Evolutionary conservation across 2,329 filamentous ascomycete species (phyloP).

Genomic region (Neofusicoccum ribis): DNA sequence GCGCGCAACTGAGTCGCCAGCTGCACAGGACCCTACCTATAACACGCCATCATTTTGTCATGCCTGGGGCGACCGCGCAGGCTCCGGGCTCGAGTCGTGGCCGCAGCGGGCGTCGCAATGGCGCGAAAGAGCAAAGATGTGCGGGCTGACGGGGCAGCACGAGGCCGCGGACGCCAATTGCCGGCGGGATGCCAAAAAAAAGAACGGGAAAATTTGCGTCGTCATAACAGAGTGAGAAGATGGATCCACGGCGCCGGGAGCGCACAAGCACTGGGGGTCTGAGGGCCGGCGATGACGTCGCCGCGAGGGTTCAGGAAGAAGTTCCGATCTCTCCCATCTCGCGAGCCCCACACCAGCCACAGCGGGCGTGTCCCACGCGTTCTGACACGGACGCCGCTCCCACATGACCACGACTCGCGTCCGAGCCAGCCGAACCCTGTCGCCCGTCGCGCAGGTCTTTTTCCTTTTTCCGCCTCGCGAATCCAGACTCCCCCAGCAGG

Average conservation of each 20-base stretch:
- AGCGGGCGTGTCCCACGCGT: slow-evolving; percentile 4
- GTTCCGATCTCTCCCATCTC: slow-evolving; percentile 2
- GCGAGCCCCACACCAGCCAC: slow-evolving; percentile 14
- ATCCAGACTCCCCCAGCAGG: not conserved
- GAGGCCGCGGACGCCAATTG: not conserved
- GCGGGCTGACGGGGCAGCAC: not conserved
- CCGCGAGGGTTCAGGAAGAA: not conserved
- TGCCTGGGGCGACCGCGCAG: not conserved
- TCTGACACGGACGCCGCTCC: not conserved
- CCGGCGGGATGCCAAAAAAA: not conserved
- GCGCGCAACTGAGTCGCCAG: not conserved
- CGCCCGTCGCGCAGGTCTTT: not conserved
- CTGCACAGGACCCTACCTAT: not conserved
- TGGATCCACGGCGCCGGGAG: not conserved
- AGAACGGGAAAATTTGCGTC: not conserved
- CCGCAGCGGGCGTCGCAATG: too few relatives aligned
- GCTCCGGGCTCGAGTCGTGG: not conserved
- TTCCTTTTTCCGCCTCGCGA: slow-evolving; percentile 1
- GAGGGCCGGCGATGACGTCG: not conserved
- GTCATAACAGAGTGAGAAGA: not conserved
- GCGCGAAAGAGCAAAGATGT: not conserved
- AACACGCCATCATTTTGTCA: not conserved
- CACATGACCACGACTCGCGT: slow-evolving; percentile 13
- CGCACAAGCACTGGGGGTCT: not conserved
- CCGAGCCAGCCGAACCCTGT: slow-evolving; percentile 15